phyloP scores from a whole-genome alignment of 2,329 filamentous ascomycete genomes.

The Dothistroma septosporum region DNA sequence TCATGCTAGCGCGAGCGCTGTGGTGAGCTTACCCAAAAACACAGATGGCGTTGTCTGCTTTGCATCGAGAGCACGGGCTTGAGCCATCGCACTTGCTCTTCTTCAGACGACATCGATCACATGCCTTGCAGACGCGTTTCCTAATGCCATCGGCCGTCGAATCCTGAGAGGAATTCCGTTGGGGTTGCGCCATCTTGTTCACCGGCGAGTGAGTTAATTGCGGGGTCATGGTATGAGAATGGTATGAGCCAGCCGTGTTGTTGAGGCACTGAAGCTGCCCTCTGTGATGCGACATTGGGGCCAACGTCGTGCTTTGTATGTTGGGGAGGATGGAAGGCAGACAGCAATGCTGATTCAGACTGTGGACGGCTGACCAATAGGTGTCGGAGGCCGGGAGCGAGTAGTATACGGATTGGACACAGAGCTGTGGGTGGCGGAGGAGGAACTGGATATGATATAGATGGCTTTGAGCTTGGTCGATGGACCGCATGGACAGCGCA shows the following conservation, averaged over 20 bases:
- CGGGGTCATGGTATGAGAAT: conserved; percentile 22
- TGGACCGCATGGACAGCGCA: conserved; percentile 6
- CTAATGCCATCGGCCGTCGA: conserved; percentile 35
- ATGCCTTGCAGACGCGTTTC: conserved; percentile 64
- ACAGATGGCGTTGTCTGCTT: conserved; percentile 61
- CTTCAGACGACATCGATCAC: conserved; percentile 62
- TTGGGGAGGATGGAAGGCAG: neutral
- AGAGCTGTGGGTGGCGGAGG: neutral
- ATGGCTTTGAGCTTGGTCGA: conserved; percentile 5
- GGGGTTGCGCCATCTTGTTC: conserved; percentile 23
- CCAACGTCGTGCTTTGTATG: neutral
- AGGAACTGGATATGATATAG: conserved; percentile 14
- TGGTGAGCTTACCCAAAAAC: conserved; percentile 50
- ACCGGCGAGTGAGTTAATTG: conserved; percentile 19
- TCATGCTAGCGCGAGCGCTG: neutral
- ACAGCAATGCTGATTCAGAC: neutral
- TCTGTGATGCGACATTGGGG: conserved; percentile 18
- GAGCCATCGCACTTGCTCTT: conserved; percentile 66
- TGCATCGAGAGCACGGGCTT: conserved; percentile 58
- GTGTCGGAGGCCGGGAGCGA: neutral
- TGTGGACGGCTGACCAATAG: neutral
- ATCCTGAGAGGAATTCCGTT: conserved; percentile 26
- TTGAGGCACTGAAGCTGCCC: conserved; percentile 21
- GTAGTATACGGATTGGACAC: neutral
- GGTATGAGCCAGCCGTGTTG: conserved; percentile 18